A percentile compares a stretch with the other conserved stretches of the same genome.
Conservation (phyloP, 257 asterid species). For the Striga asiatica region DNA sequence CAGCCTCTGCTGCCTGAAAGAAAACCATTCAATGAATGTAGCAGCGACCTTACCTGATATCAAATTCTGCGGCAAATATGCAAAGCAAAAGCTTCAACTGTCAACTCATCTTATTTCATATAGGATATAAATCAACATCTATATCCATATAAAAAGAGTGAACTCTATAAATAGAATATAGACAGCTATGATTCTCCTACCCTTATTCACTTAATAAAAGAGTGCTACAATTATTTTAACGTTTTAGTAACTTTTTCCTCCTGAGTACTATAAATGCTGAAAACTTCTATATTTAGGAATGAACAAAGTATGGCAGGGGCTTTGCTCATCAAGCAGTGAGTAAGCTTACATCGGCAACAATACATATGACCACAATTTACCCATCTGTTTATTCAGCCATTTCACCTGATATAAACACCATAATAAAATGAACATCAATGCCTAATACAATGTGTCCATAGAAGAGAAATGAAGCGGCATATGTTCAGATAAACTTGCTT, state of each 20-base stretch:
- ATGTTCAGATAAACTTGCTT: background rate
- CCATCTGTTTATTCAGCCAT: slow-evolving; percentile 89
- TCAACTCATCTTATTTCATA: background rate
- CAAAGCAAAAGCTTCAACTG: background rate
- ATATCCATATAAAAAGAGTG: too few relatives aligned
- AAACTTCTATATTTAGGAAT: background rate
- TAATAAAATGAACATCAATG: slow-evolving; percentile 1
- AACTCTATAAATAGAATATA: too few relatives aligned
- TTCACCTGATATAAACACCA: slow-evolving; percentile 55
- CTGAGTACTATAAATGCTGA: background rate
- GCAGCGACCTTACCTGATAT: slow-evolving; percentile 4
- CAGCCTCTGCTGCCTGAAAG: slow-evolving; percentile 93
- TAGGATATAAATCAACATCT: too few relatives aligned
- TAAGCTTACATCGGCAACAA: slow-evolving; percentile 95
- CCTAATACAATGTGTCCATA: background rate
- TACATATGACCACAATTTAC: slow-evolving; percentile 91
- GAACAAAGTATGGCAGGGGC: slow-evolving; percentile 2
- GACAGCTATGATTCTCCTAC: too few relatives aligned
- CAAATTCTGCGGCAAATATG: background rate
- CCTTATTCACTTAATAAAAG: too few relatives aligned
- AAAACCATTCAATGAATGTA: slow-evolving; percentile 13
- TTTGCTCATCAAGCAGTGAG: slow-evolving; percentile 1
- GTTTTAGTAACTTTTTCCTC: background rate
- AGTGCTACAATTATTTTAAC: too few relatives aligned
- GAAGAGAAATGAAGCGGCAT: background rate